phyloP scores from a whole-genome alignment of 1,284 basidiomycete genomes.

The Caloboletus firmus region DNA sequence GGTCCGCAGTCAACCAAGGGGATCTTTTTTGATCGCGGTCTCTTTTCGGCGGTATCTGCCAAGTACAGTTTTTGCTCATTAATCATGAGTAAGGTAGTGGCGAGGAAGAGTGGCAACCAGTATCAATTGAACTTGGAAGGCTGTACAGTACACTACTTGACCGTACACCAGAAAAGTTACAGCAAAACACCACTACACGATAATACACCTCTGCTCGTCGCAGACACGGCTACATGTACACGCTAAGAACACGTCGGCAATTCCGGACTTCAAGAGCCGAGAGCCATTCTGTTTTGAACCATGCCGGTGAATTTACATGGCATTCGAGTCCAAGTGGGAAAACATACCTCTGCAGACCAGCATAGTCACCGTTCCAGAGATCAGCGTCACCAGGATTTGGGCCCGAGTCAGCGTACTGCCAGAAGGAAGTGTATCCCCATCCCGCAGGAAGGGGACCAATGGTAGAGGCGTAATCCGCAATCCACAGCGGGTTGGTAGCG shows the following conservation, averaged over 20 bases:
- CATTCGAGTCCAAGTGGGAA: background rate
- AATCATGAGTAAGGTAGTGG: too few species aligned
- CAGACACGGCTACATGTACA: background rate
- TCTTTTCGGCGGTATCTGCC: too few species aligned
- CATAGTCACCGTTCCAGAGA: conserved; percentile 49
- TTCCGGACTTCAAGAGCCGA: conserved; percentile 6
- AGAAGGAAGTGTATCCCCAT: conserved; percentile 58
- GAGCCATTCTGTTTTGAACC: conserved; percentile 21
- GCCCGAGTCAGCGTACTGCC: conserved; percentile 59
- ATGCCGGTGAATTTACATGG: background rate
- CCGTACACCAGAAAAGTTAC: too few species aligned
- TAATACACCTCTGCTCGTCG: background rate
- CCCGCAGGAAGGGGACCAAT: conserved; percentile 57
- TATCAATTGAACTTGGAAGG: too few species aligned
- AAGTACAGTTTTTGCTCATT: too few species aligned
- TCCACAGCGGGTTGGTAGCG: conserved; percentile 55
- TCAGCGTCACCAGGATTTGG: conserved; percentile 58
- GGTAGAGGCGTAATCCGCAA: conserved; percentile 52
- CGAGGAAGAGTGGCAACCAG: background rate
- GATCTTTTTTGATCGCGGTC: background rate
- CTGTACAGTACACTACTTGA: too few species aligned
- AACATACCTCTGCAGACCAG: conserved; percentile 35
- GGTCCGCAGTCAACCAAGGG: background rate
- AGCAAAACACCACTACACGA: background rate
- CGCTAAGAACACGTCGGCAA: background rate